A percentile compares a stretch with the other conserved stretches of the same genome.
Evolutionary conservation across 208 protist species (phyloP).

Genomic region (Porcisia hertigi): DNA sequence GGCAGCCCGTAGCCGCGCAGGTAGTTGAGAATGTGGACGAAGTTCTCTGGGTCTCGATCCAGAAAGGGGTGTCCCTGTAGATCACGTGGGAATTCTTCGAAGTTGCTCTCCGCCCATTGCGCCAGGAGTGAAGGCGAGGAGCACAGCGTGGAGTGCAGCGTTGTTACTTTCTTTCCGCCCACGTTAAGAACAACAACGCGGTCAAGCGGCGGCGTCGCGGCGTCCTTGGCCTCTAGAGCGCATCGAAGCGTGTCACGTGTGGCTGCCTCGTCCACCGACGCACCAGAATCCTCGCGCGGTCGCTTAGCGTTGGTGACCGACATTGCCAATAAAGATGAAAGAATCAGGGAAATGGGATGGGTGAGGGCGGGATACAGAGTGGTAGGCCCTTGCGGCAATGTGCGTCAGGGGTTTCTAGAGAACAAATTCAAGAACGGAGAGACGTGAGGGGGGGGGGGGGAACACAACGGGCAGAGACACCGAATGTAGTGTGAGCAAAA

Average conservation of each 20-base stretch:
- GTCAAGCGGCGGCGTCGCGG: conserved; percentile 16
- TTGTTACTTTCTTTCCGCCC: conserved; percentile 68
- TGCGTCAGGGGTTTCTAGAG: too few species aligned
- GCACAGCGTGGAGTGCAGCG: conserved; percentile 70
- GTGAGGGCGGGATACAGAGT: not conserved
- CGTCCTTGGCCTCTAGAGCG: conserved; percentile 18
- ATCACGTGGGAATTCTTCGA: conserved; percentile 74
- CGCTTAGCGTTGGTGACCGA: conserved; percentile 12
- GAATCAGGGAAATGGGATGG: not conserved
- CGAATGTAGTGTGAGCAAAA: too few species aligned
- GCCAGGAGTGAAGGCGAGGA: conserved; percentile 57
- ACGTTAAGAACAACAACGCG: conserved; percentile 70
- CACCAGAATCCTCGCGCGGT: conserved; percentile 10
- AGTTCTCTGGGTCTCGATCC: conserved; percentile 80
- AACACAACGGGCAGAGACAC: too few species aligned
- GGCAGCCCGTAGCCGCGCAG: conserved; percentile 84
- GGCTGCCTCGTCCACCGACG: conserved; percentile 13
- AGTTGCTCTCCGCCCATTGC: conserved; percentile 69
- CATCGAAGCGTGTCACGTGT: not conserved
- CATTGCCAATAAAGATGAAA: not conserved
- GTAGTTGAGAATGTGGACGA: conserved; percentile 83
- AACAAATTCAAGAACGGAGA: too few species aligned
- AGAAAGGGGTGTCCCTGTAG: conserved; percentile 74
- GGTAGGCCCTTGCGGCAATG: not conserved
- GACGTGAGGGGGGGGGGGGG: too few species aligned